Conservation (phyloP, 352 stramenopile species). For the Pilasporangium apinafurcum region DNA sequence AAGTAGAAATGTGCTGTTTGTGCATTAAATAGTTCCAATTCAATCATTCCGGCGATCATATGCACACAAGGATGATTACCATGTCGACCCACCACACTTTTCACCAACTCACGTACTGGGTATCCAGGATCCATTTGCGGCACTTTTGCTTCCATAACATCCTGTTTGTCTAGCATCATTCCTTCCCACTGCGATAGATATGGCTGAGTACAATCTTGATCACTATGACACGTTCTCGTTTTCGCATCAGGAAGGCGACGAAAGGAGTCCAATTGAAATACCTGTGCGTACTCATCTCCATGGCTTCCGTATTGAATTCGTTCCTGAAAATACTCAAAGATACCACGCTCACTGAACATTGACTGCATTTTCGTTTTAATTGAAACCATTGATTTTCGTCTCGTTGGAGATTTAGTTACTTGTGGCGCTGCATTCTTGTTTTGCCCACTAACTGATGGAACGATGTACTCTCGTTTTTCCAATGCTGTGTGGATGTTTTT, state of each 20-base stretch:
- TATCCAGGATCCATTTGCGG: not conserved
- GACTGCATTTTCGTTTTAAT: not conserved
- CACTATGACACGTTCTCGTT: slow-evolving; percentile 1
- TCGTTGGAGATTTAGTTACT: not conserved
- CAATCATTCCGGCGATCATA: slow-evolving; percentile 46
- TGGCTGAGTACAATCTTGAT: too few species aligned
- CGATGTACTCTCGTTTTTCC: slow-evolving; percentile 28
- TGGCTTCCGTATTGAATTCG: slow-evolving; percentile 12
- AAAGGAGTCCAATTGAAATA: slow-evolving; percentile 41
- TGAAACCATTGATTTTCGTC: not conserved
- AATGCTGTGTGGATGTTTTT: slow-evolving; percentile 27
- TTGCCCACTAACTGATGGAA: slow-evolving; percentile 6
- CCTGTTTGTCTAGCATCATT: slow-evolving; percentile 14
- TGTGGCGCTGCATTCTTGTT: not conserved
- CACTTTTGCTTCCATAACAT: too few species aligned
- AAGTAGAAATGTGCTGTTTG: slow-evolving; percentile 27
- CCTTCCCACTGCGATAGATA: slow-evolving; percentile 28
- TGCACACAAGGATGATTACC: slow-evolving; percentile 25
- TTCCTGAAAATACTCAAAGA: slow-evolving; percentile 40
- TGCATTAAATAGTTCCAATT: slow-evolving; percentile 40
- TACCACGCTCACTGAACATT: slow-evolving; percentile 22
- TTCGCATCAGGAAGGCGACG: slow-evolving; percentile 19
- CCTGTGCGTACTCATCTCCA: slow-evolving; percentile 39
- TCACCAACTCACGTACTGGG: slow-evolving; percentile 14
- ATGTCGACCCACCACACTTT: slow-evolving; percentile 9